Evolutionary conservation across 768 basidiomycete species (phyloP).

Genomic region (Cyclocybe cylindracea): DNA sequence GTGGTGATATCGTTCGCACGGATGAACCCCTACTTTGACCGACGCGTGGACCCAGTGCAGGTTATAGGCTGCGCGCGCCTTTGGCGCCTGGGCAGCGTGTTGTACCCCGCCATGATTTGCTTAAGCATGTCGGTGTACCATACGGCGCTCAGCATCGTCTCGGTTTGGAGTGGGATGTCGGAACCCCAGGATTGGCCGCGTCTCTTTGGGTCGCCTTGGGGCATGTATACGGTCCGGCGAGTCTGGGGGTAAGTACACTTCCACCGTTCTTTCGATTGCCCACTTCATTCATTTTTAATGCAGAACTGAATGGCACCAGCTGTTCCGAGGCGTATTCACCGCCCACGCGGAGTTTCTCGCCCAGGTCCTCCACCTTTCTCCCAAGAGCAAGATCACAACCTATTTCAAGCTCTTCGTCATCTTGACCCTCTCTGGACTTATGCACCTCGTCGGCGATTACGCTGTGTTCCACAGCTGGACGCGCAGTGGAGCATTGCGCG

Average conservation of each 20-base stretch:
- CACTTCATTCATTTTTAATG: neutral
- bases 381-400: constrained; percentile 22
- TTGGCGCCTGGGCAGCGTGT: constrained; percentile 13
- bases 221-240: constrained; percentile 38
- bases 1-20: constrained; percentile 13
- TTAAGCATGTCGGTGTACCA: neutral
- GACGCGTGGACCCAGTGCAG: constrained; percentile 4
- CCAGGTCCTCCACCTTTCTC: constrained; percentile 20
- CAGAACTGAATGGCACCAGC: constrained; percentile 34
- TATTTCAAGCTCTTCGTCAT: constrained; percentile 32
- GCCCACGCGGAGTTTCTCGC: constrained; percentile 27
- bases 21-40: constrained; percentile 15
- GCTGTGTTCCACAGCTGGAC: no score
- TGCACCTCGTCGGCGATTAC: constrained; percentile 24
- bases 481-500: no score
- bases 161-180: constrained; percentile 8
- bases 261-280: neutral
- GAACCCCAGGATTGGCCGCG: constrained; percentile 30
- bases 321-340: constrained; percentile 30
- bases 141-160: constrained; percentile 11
- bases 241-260: constrained; percentile 40
- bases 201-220: constrained; percentile 28
- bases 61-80: neutral
- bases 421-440: constrained; percentile 36
- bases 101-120: constrained; percentile 8